Conservation (phyloP, 2,329 filamentous ascomycete genomes). For the Neoascochyta sp. region DNA sequence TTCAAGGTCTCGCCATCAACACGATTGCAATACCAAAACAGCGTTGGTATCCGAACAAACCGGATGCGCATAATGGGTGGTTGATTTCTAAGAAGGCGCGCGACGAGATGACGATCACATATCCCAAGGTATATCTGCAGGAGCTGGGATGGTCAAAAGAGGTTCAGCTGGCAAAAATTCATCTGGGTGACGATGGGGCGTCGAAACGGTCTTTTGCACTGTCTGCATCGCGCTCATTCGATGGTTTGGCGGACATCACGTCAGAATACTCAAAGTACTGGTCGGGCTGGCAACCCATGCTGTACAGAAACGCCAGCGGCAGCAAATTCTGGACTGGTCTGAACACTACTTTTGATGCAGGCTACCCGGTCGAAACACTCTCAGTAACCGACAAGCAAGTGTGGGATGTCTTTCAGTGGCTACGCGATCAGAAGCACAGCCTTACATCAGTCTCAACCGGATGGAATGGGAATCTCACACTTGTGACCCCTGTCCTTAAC, state of each 20-base stretch:
- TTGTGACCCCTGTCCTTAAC: constrained; percentile 2
- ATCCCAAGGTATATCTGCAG: constrained; percentile 3
- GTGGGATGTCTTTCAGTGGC: constrained; percentile 2
- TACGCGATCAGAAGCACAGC: not conserved
- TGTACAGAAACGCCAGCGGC: not conserved
- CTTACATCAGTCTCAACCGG: constrained; percentile 1
- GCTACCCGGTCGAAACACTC: constrained; percentile 1
- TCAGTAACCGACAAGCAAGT: constrained; percentile 2
- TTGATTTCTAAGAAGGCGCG: not conserved
- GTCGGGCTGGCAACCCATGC: not conserved
- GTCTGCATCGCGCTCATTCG: constrained; percentile 3
- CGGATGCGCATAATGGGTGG: not conserved
- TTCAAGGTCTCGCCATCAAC: constrained; percentile 5
- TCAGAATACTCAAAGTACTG: not conserved
- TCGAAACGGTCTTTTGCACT: constrained; percentile 2
- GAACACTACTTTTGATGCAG: constrained; percentile 1
- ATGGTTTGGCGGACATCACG: not conserved
- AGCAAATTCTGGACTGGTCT: constrained; percentile 4
- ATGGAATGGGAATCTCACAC: constrained; percentile 3
- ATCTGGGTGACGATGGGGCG: constrained; percentile 1
- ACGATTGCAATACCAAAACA: constrained; percentile 6
- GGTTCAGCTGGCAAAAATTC: not conserved
- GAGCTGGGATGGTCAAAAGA: constrained; percentile 1
- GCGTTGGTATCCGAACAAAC: constrained; percentile 4
- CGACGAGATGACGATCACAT: not conserved